Percentiles rank a stretch among this genome's conserved stretches.
Conservation (phyloP, 2,329 filamentous ascomycete genomes). For the Davidsoniella neocaledoniae region DNA sequence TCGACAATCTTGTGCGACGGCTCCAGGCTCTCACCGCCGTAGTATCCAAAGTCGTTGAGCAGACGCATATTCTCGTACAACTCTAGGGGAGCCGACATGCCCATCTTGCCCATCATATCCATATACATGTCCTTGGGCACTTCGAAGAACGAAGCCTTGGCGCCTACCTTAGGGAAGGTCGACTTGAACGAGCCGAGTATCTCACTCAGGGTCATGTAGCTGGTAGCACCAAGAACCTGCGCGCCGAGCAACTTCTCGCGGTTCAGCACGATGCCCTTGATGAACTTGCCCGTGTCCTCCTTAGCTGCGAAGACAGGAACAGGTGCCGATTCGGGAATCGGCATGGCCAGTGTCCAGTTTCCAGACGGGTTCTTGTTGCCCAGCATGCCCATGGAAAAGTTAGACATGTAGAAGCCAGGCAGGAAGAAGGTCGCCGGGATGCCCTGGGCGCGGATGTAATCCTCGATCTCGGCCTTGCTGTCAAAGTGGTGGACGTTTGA, state of each 20-base stretch:
- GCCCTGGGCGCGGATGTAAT: constrained; percentile 34
- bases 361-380: constrained; percentile 19
- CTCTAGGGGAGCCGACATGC: constrained; percentile 19
- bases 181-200: constrained; percentile 18
- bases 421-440: constrained; percentile 35
- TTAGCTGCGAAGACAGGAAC: constrained; percentile 23
- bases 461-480: constrained; percentile 36
- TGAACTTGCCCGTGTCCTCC: constrained; percentile 25
- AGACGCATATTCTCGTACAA: constrained; percentile 27
- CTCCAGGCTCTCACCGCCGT: constrained; percentile 20
- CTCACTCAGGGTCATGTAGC: constrained; percentile 21
- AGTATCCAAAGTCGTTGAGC: constrained; percentile 26
- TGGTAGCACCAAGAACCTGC: constrained; percentile 21
- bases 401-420: constrained; percentile 39
- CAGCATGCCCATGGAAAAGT: constrained; percentile 19
- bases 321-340: constrained; percentile 18
- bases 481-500: constrained; percentile 34
- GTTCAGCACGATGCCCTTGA: constrained; percentile 18
- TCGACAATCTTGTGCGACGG: constrained; percentile 20
- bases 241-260: constrained; percentile 18
- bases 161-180: constrained; percentile 22
- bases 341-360: constrained; percentile 18
- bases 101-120: constrained; percentile 18
- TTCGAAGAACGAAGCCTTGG: constrained; percentile 18
- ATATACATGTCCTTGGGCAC: constrained; percentile 22